These are phyloP conservation scores for Kodamaea restingae DNA, from an alignment of 805 yeast species.

Conservation along the genomic window DNA sequence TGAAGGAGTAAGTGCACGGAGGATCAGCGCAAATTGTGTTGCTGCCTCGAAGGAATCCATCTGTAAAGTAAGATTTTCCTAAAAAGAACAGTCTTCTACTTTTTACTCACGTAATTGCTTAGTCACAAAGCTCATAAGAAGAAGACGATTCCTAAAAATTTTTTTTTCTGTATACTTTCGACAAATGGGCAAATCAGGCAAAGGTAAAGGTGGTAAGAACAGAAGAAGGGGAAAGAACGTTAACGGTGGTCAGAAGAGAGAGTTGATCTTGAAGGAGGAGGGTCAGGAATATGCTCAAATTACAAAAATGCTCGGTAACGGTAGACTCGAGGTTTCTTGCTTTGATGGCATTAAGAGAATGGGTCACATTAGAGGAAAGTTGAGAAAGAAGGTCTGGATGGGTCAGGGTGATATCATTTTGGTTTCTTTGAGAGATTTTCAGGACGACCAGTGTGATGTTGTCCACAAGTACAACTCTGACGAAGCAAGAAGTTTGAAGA, in stretches of 20 bases:
- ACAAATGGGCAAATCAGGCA: slow-evolving; percentile 68
- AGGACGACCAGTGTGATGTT: slow-evolving; percentile 97
- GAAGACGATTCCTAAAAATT: not conserved
- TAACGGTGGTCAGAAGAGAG: slow-evolving; percentile 88
- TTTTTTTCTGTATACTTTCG: slow-evolving; percentile 1
- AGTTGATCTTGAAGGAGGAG: slow-evolving; percentile 84
- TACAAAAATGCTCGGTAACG: slow-evolving; percentile 96
- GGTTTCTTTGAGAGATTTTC: slow-evolving; percentile 96
- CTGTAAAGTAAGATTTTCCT: not conserved
- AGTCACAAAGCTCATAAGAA: not conserved
- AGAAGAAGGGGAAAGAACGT: slow-evolving; percentile 99
- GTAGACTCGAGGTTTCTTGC: slow-evolving; percentile 92
- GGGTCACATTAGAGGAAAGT: slow-evolving; percentile 98
- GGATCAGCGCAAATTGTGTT: slow-evolving; percentile 63
- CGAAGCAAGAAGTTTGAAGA: slow-evolving; percentile 95
- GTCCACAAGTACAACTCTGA: slow-evolving; percentile 95
- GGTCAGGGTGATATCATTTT: slow-evolving; percentile 96
- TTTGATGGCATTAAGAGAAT: slow-evolving; percentile 91
- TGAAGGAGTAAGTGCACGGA: slow-evolving; percentile 65
- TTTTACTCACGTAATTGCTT: slow-evolving; percentile 1
- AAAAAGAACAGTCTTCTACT: no score
- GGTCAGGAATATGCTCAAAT: slow-evolving; percentile 99
- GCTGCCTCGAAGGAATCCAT: slow-evolving; percentile 93
- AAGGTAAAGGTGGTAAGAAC: slow-evolving; percentile 86
- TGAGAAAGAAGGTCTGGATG: slow-evolving; percentile 99